Base-by-base conservation (phyloP, 2,329 filamentous ascomycete genomes). In the Aspergillus sclerotialis region DNA sequence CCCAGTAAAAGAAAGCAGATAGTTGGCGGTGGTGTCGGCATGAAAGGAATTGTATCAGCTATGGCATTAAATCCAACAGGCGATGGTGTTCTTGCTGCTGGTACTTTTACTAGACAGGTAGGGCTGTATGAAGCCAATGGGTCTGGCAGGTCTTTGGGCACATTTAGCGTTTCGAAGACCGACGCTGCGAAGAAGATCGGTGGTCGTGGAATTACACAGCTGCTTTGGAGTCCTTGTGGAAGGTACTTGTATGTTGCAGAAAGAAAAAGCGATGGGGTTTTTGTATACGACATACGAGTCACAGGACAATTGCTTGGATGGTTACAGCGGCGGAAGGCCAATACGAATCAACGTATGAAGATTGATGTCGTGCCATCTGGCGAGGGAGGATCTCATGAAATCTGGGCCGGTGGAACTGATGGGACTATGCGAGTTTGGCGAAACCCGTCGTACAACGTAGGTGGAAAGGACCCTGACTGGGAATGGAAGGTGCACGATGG, bases 321-420 rank as follows among this genome's bases (percentile, higher is more conserved):
- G 53, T 58, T 78, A 30, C 53, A 59, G 30, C 64, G 65, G 12
- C 60, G 68, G 28, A 58, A 58, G 7, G 63, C 66, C 2, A 31
- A 55, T 6, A 76, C 73, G 2, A 72, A 72, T 31, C 75, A 80
- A 55, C 65, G 68, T n/a, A 51, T 80, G 37, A 68, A 69, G 2
- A 63, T 78, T 17, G 73, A 79, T 51, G 46, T 80, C 4, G 60
- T 64, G 8, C 32, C 53, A 18, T 44, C 49, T 40, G 30, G 56
- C 33, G 29, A 55, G 13, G 48, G 50, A 16, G 58, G 53, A 8
- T 58, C 62, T 7, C 64, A 70, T 45, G 73, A 79, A 46, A 55
- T 81, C 13, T 80, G 75, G 75, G 68, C 64, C 29, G 78, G 78
- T 7, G 76, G 75, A 0, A 65, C 55, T 1, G 76, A 81, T 59